These are phyloP conservation scores for Cardamine chenopodiifolia DNA, from an alignment of 345 rosid species.

Conservation along the genomic window DNA sequence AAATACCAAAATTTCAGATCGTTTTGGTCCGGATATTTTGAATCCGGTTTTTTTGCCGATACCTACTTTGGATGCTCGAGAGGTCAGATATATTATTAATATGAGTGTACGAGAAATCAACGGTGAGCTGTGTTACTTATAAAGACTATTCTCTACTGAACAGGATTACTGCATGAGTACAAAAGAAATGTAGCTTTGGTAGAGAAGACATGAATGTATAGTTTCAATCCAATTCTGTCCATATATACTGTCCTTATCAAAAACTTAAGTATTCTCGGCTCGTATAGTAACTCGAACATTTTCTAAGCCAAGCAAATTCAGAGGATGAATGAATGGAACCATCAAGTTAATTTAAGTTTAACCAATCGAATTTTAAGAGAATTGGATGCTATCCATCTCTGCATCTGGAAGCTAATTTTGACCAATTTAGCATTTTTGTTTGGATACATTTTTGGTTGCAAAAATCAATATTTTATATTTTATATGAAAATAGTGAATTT, in stretches of 20 bases:
- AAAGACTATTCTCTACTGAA: not conserved
- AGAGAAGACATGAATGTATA: not conserved
- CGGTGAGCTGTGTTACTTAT: not conserved
- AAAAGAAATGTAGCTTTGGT: not conserved
- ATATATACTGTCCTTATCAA: too few species aligned
- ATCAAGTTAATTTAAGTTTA: too few species aligned
- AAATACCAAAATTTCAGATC: too few species aligned
- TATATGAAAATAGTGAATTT: not conserved
- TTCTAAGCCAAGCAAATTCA: too few species aligned
- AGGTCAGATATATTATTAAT: not conserved
- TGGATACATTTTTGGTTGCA: not conserved
- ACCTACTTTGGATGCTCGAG: too few species aligned
- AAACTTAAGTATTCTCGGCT: too few species aligned
- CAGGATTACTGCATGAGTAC: not conserved
- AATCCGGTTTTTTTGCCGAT: too few species aligned
- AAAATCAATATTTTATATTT: not conserved
- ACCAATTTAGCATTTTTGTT: not conserved
- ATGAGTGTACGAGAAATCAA: not conserved
- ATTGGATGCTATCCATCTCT: not conserved
- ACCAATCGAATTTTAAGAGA: too few species aligned
- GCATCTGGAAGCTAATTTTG: not conserved
- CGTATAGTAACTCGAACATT: too few species aligned
- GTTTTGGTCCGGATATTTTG: too few species aligned
- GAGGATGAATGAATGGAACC: too few species aligned
- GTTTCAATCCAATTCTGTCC: not conserved